Evolutionary conservation across 2,329 filamentous ascomycete species (phyloP).

Genomic region (Botrytis sinoallii): DNA sequence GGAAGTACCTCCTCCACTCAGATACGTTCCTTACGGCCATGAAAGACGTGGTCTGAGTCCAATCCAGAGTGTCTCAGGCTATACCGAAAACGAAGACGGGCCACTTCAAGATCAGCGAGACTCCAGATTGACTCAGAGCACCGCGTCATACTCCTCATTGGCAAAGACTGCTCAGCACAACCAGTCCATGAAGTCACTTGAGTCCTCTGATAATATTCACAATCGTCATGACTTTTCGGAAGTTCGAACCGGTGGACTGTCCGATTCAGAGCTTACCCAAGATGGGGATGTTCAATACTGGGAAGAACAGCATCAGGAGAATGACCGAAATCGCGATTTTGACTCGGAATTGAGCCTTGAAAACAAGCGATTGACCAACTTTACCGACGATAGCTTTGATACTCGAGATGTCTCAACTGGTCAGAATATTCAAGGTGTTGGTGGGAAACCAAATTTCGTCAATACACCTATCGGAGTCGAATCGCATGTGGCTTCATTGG

Average conservation of each 20-base stretch:
- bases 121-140: constrained; percentile 51
- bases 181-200: constrained; percentile 51
- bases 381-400: constrained; percentile 56
- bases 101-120: constrained; percentile 49
- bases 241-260: constrained; percentile 37
- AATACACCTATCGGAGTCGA: constrained; percentile 72
- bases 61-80: constrained; percentile 88
- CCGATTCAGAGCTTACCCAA: constrained; percentile 47
- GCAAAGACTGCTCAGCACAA: constrained; percentile 54
- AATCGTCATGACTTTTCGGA: constrained; percentile 38
- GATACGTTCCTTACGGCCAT: constrained; percentile 66
- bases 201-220: constrained; percentile 33
- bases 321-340: constrained; percentile 45
- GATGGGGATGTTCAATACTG: constrained; percentile 38
- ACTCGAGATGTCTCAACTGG: constrained; percentile 56
- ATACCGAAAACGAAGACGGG: constrained; percentile 63
- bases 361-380: constrained; percentile 50
- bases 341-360: constrained; percentile 57
- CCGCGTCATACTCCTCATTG: constrained; percentile 60
- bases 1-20: constrained; percentile 61
- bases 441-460: constrained; percentile 73
- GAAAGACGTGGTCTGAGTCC: constrained; percentile 76
- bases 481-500: constrained; percentile 83
- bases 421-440: constrained; percentile 68
- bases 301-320: constrained; percentile 39